Percentiles rank a stretch among this genome's conserved stretches.
phyloP scores from a whole-genome alignment of 1,284 basidiomycete genomes.

The Garcileccinum viscosum region DNA sequence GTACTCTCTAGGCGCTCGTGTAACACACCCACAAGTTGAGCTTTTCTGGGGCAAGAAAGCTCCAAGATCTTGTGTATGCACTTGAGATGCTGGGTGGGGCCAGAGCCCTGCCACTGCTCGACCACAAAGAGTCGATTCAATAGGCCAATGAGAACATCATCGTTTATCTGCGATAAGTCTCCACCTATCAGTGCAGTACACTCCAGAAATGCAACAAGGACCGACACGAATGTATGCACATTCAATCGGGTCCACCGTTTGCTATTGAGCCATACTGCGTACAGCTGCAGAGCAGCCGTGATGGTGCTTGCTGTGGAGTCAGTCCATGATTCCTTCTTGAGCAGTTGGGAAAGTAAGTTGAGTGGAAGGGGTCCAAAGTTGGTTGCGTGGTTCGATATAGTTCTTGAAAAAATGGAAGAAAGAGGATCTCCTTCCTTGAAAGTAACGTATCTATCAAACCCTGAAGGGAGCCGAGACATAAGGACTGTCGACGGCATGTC shows the following conservation, averaged over 20 bases:
- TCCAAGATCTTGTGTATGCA: conserved; percentile 29
- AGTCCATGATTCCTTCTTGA: conserved; percentile 49
- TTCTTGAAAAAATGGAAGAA: conserved; percentile 30
- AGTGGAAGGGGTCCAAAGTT: conserved; percentile 30
- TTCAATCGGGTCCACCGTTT: conserved; percentile 22
- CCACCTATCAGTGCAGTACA: conserved; percentile 13
- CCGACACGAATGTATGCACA: conserved; percentile 13
- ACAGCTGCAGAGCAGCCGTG: conserved; percentile 21
- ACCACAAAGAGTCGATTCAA: conserved; percentile 23
- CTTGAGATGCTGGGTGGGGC: conserved; percentile 9
- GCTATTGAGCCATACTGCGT: conserved; percentile 40
- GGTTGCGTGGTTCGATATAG: conserved; percentile 28
- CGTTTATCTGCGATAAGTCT: conserved; percentile 26
- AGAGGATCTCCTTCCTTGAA: conserved; percentile 20
- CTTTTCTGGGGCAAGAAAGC: conserved; percentile 18
- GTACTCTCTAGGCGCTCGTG: conserved; percentile 21
- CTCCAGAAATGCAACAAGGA: conserved; percentile 36
- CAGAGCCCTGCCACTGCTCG: background rate
- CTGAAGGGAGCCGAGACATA: conserved; percentile 48
- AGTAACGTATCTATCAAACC: conserved; percentile 44
- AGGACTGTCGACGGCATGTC: conserved; percentile 53
- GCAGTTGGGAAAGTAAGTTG: conserved; percentile 40
- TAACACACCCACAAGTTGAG: conserved; percentile 21
- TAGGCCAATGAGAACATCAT: conserved; percentile 20
- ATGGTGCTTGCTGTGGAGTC: conserved; percentile 48